A percentile compares a stretch with the other conserved stretches of the same genome.
Conservation (phyloP, 257 asterid genomes). For the Solanum habrochaites region DNA sequence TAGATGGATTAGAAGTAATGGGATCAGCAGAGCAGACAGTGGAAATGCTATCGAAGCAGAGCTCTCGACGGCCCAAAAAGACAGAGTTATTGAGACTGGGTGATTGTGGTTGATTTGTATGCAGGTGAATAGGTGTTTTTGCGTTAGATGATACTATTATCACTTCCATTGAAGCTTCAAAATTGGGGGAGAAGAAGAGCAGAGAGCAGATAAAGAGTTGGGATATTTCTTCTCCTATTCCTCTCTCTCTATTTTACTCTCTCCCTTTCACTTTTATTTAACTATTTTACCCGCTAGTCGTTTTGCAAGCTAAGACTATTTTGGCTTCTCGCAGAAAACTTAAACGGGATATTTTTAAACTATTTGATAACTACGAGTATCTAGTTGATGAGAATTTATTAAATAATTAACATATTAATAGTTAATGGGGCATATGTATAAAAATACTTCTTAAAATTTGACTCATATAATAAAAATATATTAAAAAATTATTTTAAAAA, state of each 20-base stretch:
- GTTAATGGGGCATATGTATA: no score
- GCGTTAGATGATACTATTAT: neutral
- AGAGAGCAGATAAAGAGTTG: neutral
- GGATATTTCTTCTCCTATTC: neutral
- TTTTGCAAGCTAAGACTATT: no score
- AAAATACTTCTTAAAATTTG: no score
- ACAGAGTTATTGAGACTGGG: neutral
- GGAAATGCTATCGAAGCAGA: conserved; percentile 45
- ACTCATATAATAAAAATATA: no score
- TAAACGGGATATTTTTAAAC: no score
- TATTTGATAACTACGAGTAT: no score
- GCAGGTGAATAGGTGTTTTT: neutral
- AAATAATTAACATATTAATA: no score
- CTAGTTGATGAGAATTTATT: no score
- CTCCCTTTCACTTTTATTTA: neutral
- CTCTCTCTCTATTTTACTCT: neutral
- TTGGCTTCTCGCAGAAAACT: no score
- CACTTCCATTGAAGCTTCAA: neutral
- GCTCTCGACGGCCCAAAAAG: conserved; percentile 64
- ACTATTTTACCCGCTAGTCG: no score
- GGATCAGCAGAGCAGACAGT: conserved; percentile 21
- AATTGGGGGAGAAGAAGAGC: neutral
- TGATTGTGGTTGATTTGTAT: neutral
- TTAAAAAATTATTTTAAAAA: no score
- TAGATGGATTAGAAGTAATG: conserved; percentile 23